Conservation (phyloP, 495 filamentous ascomycete genomes). For the Platismatia glauca region DNA sequence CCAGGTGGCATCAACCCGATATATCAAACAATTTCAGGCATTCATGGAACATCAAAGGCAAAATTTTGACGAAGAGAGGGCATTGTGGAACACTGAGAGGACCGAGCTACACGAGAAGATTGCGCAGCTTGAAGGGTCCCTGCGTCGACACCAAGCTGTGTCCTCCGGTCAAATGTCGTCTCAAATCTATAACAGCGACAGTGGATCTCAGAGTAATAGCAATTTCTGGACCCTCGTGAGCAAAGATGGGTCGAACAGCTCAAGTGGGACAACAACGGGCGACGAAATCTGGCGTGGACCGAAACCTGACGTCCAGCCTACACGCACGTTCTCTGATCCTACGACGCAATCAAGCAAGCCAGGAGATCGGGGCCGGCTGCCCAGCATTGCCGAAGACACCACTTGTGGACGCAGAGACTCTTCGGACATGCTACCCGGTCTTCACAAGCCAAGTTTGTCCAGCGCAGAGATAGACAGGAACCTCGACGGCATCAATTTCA, state of each 20-base stretch:
- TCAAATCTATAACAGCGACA: neutral
- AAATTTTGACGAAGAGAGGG: constrained; percentile 18
- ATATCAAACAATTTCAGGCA: constrained; percentile 19
- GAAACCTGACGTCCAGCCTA: constrained; percentile 16
- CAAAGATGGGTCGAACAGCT: neutral
- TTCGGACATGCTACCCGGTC: neutral
- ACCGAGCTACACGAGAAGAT: constrained; percentile 18
- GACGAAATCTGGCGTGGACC: constrained; percentile 21
- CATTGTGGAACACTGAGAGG: constrained; percentile 21
- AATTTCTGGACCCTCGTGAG: neutral
- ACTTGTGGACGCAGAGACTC: constrained; percentile 5
- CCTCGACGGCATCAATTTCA: constrained; percentile 24
- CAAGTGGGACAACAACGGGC: constrained; percentile 8
- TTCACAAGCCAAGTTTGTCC: neutral
- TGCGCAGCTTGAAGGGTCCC: constrained; percentile 14
- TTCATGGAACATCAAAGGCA: constrained; percentile 22
- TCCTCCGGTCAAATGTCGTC: constrained; percentile 5
- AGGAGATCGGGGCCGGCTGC: constrained; percentile 9
- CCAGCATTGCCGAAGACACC: constrained; percentile 19
- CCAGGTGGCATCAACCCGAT: constrained; percentile 13
- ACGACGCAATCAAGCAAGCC: constrained; percentile 2
- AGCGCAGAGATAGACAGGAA: constrained; percentile 13
- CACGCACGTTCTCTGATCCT: constrained; percentile 19
- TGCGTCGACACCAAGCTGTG: constrained; percentile 9
- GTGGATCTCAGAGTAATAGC: constrained; percentile 1